Evolutionary conservation across 2,329 filamentous ascomycete species (phyloP).

Genomic region (Cordyceps fumosorosea): DNA sequence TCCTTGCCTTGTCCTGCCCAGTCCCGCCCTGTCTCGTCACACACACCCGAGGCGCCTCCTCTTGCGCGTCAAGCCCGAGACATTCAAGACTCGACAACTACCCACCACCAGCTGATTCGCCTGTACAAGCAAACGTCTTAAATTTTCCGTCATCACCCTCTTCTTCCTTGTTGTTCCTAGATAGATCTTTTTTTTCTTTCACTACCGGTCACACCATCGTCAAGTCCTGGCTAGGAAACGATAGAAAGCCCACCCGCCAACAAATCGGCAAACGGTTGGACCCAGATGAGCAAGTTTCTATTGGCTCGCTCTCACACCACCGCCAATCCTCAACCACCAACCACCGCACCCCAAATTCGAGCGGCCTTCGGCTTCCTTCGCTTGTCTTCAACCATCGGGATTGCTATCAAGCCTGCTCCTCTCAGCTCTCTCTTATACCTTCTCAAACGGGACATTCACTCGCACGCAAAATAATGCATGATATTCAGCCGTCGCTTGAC

Average conservation of each 20-base stretch:
- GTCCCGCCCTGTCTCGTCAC: neutral
- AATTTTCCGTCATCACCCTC: neutral
- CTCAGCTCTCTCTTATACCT: constrained; percentile 1
- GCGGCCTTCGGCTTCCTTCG: neutral
- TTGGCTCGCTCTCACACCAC: constrained; percentile 23
- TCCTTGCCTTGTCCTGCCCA: neutral
- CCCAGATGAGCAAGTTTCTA: constrained; percentile 34
- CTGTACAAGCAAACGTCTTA: neutral
- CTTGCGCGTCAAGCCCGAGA: neutral
- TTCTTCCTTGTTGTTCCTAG: neutral
- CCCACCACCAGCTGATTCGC: neutral
- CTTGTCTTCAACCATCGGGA: neutral
- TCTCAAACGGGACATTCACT: neutral
- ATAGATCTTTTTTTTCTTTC: neutral
- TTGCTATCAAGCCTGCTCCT: neutral
- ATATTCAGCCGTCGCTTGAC: too few relatives aligned
- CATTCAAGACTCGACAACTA: neutral
- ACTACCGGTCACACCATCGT: neutral
- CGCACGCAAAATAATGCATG: neutral
- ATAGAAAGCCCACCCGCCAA: neutral
- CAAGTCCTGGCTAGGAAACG: neutral
- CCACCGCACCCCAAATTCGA: neutral
- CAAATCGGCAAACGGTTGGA: constrained; percentile 13
- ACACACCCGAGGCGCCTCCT: neutral
- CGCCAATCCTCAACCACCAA: neutral